These are phyloP conservation scores for Starmerella cellae DNA, from an alignment of 805 yeast species.

Conservation along the genomic window DNA sequence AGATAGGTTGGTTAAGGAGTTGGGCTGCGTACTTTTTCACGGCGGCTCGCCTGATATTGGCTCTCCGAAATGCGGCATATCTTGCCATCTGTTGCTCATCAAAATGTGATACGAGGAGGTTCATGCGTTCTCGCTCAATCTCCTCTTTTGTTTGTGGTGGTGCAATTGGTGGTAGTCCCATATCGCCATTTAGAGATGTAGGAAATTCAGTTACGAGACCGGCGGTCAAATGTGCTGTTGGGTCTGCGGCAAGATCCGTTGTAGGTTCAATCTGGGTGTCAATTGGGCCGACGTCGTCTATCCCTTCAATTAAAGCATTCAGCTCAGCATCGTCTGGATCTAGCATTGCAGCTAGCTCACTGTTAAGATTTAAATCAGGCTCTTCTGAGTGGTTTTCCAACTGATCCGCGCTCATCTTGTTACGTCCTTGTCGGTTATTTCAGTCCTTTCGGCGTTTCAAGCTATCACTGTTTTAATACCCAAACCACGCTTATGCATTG, in stretches of 20 bases:
- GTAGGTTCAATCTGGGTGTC: not conserved
- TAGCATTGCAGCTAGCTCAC: not conserved
- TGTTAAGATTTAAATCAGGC: not conserved
- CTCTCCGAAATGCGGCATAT: conserved; percentile 75
- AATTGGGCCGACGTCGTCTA: not conserved
- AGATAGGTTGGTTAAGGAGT: conserved; percentile 64
- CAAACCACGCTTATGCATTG: too few species aligned
- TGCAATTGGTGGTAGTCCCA: not conserved
- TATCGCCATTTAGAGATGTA: too few species aligned
- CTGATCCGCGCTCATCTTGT: not conserved
- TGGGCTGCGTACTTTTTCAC: conserved; percentile 70
- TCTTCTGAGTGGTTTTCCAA: not conserved
- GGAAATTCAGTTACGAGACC: too few species aligned
- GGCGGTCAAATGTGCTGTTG: not conserved
- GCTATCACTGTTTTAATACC: too few species aligned
- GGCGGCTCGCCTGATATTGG: conserved; percentile 57
- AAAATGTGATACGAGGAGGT: conserved; percentile 53
- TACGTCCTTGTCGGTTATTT: too few species aligned
- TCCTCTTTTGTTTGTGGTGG: conserved; percentile 15
- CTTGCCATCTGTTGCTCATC: conserved; percentile 74
- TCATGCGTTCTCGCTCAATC: conserved; percentile 28
- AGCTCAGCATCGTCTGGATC: not conserved
- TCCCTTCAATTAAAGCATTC: not conserved
- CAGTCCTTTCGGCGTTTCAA: too few species aligned
- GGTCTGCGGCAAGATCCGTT: not conserved